These are phyloP conservation scores for Colletotrichum ledebouriae DNA, from an alignment of 2,329 filamentous ascomycete genomes.

Conservation along the genomic window DNA sequence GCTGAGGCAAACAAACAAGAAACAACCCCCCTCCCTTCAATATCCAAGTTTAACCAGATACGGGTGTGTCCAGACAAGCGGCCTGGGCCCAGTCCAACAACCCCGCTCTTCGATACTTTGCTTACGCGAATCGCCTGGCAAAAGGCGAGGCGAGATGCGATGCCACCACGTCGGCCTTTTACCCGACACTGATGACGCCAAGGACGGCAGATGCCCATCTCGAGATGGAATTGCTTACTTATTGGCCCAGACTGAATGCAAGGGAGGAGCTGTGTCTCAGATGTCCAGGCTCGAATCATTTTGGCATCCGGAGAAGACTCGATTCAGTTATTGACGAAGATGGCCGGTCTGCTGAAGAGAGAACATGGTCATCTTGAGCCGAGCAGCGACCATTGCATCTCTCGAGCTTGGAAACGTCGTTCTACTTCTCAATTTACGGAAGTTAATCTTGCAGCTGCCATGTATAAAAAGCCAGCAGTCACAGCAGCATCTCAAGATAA, in stretches of 20 bases:
- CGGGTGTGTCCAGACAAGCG: constrained; percentile 16
- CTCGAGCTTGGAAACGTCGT: too few species aligned
- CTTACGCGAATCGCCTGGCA: not conserved
- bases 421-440: not conserved
- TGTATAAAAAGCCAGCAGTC: not conserved
- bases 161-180: constrained; percentile 30
- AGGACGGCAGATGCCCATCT: constrained; percentile 28
- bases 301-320: constrained; percentile 6
- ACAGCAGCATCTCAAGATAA: not conserved
- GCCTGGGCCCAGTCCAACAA: constrained; percentile 11
- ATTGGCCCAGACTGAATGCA: not conserved
- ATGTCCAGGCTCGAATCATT: not conserved
- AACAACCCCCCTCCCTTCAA: not conserved
- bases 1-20: not conserved
- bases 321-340: not conserved
- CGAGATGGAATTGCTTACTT: constrained; percentile 4
- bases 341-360: not conserved
- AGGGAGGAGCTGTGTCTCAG: not conserved
- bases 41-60: constrained; percentile 28
- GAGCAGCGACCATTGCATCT: not conserved
- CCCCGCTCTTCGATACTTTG: constrained; percentile 33
- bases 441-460: not conserved
- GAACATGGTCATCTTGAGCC: not conserved
- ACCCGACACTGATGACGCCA: constrained; percentile 24
- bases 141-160: constrained; percentile 7